phyloP scores from a whole-genome alignment of 306 rosid genomes.

The Dryas octopetala region DNA sequence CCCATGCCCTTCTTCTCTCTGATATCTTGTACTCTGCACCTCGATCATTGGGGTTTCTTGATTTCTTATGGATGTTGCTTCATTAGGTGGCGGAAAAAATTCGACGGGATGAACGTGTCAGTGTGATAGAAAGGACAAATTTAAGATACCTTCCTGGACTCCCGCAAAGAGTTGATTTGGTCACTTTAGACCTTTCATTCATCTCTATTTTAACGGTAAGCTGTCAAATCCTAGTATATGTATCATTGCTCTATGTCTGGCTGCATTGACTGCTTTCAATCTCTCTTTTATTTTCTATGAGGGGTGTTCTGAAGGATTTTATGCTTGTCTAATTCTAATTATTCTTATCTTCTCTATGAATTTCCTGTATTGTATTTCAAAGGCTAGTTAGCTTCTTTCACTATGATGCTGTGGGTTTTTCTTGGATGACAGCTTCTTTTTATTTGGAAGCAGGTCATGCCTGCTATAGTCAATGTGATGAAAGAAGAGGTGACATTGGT shows the following conservation, averaged over 20 bases:
- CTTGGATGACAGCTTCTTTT: not conserved
- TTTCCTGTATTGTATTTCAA: not conserved
- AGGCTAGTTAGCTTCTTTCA: not conserved
- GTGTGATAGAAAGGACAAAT: conserved; percentile 84
- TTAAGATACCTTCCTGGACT: conserved; percentile 80
- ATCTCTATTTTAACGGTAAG: conserved; percentile 92
- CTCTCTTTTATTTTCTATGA: not conserved
- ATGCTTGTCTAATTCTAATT: not conserved
- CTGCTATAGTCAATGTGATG: conserved; percentile 81
- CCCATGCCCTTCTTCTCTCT: not conserved
- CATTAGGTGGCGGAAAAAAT: conserved; percentile 84
- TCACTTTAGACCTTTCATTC: conserved; percentile 92
- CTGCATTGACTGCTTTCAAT: conserved; percentile 1
- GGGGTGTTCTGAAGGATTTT: not conserved
- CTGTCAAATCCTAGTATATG: conserved; percentile 18
- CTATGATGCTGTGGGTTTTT: not conserved
- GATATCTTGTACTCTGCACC: not conserved
- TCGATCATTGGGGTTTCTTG: not conserved
- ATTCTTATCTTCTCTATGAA: not conserved
- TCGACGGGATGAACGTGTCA: conserved; percentile 72
- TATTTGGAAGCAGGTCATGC: conserved; percentile 71
- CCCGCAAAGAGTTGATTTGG: conserved; percentile 87
- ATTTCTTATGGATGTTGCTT: conserved; percentile 22
- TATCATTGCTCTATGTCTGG: not conserved
- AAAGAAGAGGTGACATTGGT: conserved; percentile 76